Evolutionary conservation across 1,284 basidiomycete genomes (phyloP), one percentile per base, ranked within the genome.

Genomic region (Psilocybe mexicana): DNA sequence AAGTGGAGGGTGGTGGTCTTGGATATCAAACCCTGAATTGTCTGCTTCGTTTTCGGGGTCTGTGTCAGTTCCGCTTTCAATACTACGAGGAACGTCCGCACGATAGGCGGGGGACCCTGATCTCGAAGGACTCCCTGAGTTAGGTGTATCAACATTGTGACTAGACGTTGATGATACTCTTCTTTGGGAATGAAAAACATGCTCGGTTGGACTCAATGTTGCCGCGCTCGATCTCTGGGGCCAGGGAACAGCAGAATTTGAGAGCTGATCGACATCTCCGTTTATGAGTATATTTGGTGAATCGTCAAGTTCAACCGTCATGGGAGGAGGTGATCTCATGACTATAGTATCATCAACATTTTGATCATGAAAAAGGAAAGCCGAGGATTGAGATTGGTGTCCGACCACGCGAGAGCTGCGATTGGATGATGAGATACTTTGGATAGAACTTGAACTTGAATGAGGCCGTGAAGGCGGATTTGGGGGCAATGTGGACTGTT

Each of bases 31-130:
- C 6, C 49, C 60, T 3, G 69, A 65, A 23, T 69, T 71, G 43
- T 75, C 73, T 36, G 72, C 70, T 6, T 84, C 81, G 44, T 70
- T 75, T 58, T 88, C 87, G 0, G 75, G 72, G 48, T 88, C 86
- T 0, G 83, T 86, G 61, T 90, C 88, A 3, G 85, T 87, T n/a
- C 84, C 87, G 65, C 87, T 89, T 71, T 90, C 88, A 18, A 90
- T 76, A 10, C 82, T 76, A 55, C 80, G 83, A 55, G 88, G 88
- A 7, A 91, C 88, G 67, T 91, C 88, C 0, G 80, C 83, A 35
- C 73, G 77, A 66, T 84, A 81, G 1, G 81, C 76, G 28, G 85
- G 85, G 2, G 87, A 88, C 8, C 76, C 75, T 7, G 87, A 67
- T 50, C 70, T 63, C 14, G 70, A 69, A 14, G 61, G 54, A 24